A percentile compares a stretch with the other conserved stretches of the same genome.
phyloP scores from a whole-genome alignment of 2,329 filamentous ascomycete species.

The Neofusicoccum cordaticola region DNA sequence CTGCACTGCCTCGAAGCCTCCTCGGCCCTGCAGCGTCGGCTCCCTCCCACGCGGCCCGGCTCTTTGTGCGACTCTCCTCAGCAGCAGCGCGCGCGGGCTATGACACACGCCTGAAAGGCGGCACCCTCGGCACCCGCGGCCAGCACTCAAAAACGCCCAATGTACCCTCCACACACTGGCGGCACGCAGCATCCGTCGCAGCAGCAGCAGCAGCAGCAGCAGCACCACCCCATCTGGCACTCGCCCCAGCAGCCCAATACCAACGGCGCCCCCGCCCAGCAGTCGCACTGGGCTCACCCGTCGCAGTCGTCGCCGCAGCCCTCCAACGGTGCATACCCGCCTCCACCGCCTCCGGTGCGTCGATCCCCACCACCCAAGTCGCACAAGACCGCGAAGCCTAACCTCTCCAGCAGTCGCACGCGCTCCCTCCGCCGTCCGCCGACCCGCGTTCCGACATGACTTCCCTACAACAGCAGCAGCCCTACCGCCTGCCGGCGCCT shows the following conservation, averaged over 20 bases:
- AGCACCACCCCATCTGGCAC: constrained; percentile 19
- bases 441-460: constrained; percentile 45
- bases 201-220: constrained; percentile 14
- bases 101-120: constrained; percentile 14
- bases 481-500: constrained; percentile 46
- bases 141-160: constrained; percentile 13
- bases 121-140: constrained; percentile 14
- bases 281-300: constrained; percentile 14
- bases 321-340: constrained; percentile 36
- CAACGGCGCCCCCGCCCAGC: constrained; percentile 4
- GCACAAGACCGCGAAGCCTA: constrained; percentile 14
- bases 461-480: constrained; percentile 41
- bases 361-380: constrained; percentile 20
- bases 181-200: constrained; percentile 34
- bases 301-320: constrained; percentile 27
- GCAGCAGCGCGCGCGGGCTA: not conserved
- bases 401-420: constrained; percentile 17
- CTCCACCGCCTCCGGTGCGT: constrained; percentile 36
- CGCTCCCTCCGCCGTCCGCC: constrained; percentile 26
- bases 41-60: constrained; percentile 12
- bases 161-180: constrained; percentile 19
- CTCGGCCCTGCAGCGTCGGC: constrained; percentile 11
- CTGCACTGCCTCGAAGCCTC: constrained; percentile 13
- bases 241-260: constrained; percentile 19
- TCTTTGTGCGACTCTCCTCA: constrained; percentile 7